phyloP scores from a whole-genome alignment of 2,329 filamentous ascomycete genomes.

The Immersiporthe knoxdaviesiana region DNA sequence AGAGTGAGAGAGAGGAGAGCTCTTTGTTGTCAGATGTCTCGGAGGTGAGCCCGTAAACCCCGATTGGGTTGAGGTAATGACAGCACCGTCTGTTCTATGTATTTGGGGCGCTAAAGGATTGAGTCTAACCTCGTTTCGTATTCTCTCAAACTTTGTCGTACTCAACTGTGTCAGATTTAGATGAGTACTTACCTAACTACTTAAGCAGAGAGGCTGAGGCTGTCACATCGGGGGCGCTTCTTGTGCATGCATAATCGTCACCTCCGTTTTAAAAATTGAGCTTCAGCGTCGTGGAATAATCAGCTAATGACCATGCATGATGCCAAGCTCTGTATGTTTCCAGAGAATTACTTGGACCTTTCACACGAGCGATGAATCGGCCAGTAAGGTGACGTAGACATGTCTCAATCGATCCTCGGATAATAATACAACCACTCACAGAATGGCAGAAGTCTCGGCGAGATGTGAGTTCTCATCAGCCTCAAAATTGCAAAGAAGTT shows the following conservation, averaged over 20 bases:
- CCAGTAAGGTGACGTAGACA: background rate
- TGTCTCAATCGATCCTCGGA: too few relatives aligned
- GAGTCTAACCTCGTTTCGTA: slow-evolving; percentile 31
- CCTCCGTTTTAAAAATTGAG: too few relatives aligned
- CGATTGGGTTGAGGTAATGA: background rate
- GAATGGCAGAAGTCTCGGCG: background rate
- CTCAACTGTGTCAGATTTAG: background rate
- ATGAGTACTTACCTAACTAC: background rate
- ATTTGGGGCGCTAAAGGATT: background rate
- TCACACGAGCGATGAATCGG: background rate
- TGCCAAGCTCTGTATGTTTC: background rate
- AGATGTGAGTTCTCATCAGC: background rate
- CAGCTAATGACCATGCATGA: background rate
- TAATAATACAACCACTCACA: background rate
- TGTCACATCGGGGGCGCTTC: background rate
- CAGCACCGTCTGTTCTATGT: background rate
- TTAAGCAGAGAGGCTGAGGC: background rate
- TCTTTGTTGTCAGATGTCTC: background rate
- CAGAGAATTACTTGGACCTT: background rate
- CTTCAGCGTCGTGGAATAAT: background rate
- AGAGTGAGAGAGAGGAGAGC: too few relatives aligned
- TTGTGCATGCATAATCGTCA: background rate
- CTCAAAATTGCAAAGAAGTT: background rate
- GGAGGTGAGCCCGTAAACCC: background rate
- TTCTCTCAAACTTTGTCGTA: slow-evolving; percentile 5